phyloP scores from a whole-genome alignment of 2,329 filamentous ascomycete species.

The Aureobasidium sp. region DNA sequence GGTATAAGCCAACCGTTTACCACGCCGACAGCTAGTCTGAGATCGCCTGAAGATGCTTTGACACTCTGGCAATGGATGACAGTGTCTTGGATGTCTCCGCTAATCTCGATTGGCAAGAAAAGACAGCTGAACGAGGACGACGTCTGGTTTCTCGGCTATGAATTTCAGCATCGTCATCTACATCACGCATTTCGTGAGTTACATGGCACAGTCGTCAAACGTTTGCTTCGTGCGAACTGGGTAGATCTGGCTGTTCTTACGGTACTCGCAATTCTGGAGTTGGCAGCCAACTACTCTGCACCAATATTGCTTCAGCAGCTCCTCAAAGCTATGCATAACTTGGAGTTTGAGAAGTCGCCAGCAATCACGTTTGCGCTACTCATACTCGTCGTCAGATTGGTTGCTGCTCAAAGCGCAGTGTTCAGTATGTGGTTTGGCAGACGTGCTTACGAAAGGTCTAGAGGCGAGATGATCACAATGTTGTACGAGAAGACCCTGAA shows the following conservation, averaged over 20 bases:
- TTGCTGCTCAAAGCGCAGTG: constrained; percentile 58
- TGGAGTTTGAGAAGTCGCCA: constrained; percentile 43
- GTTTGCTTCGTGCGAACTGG: constrained; percentile 68
- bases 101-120: constrained; percentile 59
- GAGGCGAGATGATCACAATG: constrained; percentile 82
- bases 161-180: constrained; percentile 73
- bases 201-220: constrained; percentile 61
- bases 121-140: constrained; percentile 69
- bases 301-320: constrained; percentile 68
- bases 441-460: constrained; percentile 72
- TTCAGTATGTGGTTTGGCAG: constrained; percentile 76
- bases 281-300: constrained; percentile 47
- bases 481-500: constrained; percentile 71
- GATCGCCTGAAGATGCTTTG: constrained; percentile 72
- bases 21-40: constrained; percentile 51
- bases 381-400: constrained; percentile 53
- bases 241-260: constrained; percentile 68
- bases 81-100: constrained; percentile 72
- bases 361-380: constrained; percentile 60
- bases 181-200: constrained; percentile 69
- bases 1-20: constrained; percentile 55
- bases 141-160: constrained; percentile 71
- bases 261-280: constrained; percentile 56
- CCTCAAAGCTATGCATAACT: constrained; percentile 57
- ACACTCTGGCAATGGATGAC: constrained; percentile 78